phyloP scores from a whole-genome alignment of 768 basidiomycete genomes.

The Kwoniella mangroviensis region DNA sequence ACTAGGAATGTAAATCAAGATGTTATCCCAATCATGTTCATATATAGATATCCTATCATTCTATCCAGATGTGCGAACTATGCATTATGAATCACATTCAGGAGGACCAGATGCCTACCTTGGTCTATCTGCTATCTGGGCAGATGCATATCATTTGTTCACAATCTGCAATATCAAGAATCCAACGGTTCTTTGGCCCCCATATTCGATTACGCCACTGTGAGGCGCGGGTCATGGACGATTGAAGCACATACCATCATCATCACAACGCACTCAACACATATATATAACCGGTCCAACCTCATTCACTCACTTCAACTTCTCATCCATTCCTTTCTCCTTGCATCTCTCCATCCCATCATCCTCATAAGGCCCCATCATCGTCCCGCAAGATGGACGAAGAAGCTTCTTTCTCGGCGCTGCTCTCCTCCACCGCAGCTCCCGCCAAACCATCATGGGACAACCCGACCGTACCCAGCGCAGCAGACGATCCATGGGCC shows the following conservation, averaged over 20 bases:
- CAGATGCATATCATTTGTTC: no score
- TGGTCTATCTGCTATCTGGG: no score
- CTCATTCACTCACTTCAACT: background rate
- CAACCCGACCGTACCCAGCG: constrained; percentile 5
- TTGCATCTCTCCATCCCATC: background rate
- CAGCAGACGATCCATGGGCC: constrained; percentile 48
- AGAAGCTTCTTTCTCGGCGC: constrained; percentile 46
- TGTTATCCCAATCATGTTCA: background rate
- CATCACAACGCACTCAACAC: background rate
- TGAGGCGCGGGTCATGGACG: background rate
- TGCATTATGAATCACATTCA: background rate
- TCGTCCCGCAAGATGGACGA: constrained; percentile 38
- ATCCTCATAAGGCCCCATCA: background rate
- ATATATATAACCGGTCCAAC: background rate
- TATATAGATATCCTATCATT: background rate
- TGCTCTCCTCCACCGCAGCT: constrained; percentile 39
- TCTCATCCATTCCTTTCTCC: constrained; percentile 3
- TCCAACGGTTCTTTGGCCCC: no score
- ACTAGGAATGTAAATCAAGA: no score
- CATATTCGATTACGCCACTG: background rate
- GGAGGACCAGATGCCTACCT: no score
- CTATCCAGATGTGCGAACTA: background rate
- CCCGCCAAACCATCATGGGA: constrained; percentile 32
- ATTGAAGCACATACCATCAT: constrained; percentile 7
- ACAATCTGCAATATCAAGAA: no score